Percentiles rank a stretch among this genome's conserved stretches.
Conservation (phyloP, 2,329 filamentous ascomycete genomes). For the Fusarium sublunatum region DNA sequence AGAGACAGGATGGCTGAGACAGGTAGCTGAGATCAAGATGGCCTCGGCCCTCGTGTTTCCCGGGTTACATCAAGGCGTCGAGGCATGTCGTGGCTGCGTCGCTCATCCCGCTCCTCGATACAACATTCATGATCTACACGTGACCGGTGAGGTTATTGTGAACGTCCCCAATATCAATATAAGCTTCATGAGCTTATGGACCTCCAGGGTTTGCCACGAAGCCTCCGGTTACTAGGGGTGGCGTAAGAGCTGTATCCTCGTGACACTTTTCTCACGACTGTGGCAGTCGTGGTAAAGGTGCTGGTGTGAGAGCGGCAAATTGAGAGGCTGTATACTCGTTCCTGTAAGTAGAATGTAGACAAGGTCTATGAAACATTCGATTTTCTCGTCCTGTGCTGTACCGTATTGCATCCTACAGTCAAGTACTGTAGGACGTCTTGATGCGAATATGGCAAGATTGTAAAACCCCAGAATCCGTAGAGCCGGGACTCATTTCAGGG, state of each 20-base stretch:
- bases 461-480: conserved; percentile 25
- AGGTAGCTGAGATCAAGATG: neutral
- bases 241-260: conserved; percentile 2
- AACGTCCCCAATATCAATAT: neutral
- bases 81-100: conserved; percentile 26
- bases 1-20: too few species aligned
- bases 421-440: neutral
- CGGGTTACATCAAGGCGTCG: conserved; percentile 4
- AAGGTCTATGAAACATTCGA: neutral
- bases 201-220: neutral
- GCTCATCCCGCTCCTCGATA: conserved; percentile 18
- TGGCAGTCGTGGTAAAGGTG: neutral
- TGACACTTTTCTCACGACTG: neutral
- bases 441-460: neutral
- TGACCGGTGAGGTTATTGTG: conserved; percentile 20
- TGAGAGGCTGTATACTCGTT: neutral
- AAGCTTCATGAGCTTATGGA: too few species aligned
- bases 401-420: neutral
- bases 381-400: neutral
- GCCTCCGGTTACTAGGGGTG: conserved; percentile 16
- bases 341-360: neutral
- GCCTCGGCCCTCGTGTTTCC: neutral
- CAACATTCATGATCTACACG: conserved; percentile 13
- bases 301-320: conserved; percentile 30
- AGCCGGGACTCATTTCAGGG: conserved; percentile 19